phyloP scores from a whole-genome alignment of 1,284 basidiomycete species.

The Ceratobasidium sp. region DNA sequence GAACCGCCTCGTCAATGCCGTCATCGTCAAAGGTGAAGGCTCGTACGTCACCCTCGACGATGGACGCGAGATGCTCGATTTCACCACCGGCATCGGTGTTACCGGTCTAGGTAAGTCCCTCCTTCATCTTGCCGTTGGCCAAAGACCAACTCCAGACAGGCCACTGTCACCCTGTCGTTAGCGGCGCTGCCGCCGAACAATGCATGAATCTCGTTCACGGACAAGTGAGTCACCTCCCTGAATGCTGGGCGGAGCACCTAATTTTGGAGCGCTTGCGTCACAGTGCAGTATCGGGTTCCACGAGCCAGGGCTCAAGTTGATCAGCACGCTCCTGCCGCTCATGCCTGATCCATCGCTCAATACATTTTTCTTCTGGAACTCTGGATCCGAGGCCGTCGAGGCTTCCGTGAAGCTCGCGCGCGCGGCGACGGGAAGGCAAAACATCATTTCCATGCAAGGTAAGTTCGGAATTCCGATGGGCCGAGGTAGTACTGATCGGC shows the following conservation, averaged over 20 bases:
- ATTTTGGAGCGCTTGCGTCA: conserved; percentile 14
- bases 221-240: conserved; percentile 56
- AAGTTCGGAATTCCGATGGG: conserved; percentile 43
- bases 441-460: conserved; percentile 91
- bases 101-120: conserved; percentile 69
- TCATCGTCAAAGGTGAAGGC: conserved; percentile 80
- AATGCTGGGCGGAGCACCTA: conserved; percentile 1
- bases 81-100: conserved; percentile 86
- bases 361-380: conserved; percentile 97
- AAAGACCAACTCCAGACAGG: conserved; percentile 55
- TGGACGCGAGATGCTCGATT: conserved; percentile 77
- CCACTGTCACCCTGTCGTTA: conserved; percentile 86
- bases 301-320: conserved; percentile 75
- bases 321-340: conserved; percentile 76
- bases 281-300: conserved; percentile 83
- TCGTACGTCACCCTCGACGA: conserved; percentile 75
- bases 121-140: conserved; percentile 10
- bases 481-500: conserved; percentile 3
- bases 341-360: conserved; percentile 89
- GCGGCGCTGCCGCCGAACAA: conserved; percentile 84
- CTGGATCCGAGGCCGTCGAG: conserved; percentile 90
- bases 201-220: conserved; percentile 81
- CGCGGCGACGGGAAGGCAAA: conserved; percentile 76
- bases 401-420: conserved; percentile 83
- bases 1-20: conserved; percentile 68